A percentile compares a stretch with the other conserved stretches of the same genome.
phyloP scores from a whole-genome alignment of 768 basidiomycete species.

The Megacollybia marginata region DNA sequence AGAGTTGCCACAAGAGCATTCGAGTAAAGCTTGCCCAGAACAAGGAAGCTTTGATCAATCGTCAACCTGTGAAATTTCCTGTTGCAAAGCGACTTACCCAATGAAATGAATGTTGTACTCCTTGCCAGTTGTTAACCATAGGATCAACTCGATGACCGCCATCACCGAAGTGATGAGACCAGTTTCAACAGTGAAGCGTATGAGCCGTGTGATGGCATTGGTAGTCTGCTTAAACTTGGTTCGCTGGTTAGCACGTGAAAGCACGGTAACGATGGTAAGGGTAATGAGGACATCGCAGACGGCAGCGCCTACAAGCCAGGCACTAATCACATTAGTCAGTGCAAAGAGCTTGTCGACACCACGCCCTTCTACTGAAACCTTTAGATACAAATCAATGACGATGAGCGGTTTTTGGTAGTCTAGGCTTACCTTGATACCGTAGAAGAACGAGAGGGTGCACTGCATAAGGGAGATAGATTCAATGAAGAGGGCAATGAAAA shows the following conservation, averaged over 20 bases:
- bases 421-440: slow-evolving; percentile 1
- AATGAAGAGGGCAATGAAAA: slow-evolving; percentile 7
- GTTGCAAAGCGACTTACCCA: slow-evolving; percentile 2
- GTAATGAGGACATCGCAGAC: slow-evolving; percentile 14
- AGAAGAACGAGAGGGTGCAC: slow-evolving; percentile 4
- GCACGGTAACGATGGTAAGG: slow-evolving; percentile 15
- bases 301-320: slow-evolving; percentile 7
- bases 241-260: slow-evolving; percentile 9
- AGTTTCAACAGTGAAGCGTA: slow-evolving; percentile 11
- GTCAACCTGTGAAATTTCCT: neutral
- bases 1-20: slow-evolving; percentile 3
- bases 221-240: slow-evolving; percentile 2
- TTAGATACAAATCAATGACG: neutral
- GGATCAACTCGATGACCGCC: slow-evolving; percentile 6
- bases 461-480: slow-evolving; percentile 5
- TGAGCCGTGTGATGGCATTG: slow-evolving; percentile 21
- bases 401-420: slow-evolving; percentile 26
- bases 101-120: slow-evolving; percentile 12
- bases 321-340: slow-evolving; percentile 20
- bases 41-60: slow-evolving; percentile 8
- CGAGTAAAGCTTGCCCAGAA: slow-evolving; percentile 8
- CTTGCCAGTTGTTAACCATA: slow-evolving; percentile 7
- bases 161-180: slow-evolving; percentile 8
- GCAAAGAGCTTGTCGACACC: neutral
- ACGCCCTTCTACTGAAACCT: neutral